Base-by-base conservation (phyloP, 805 yeast species). In the Sugiyamaella boreocaroliniensis region DNA sequence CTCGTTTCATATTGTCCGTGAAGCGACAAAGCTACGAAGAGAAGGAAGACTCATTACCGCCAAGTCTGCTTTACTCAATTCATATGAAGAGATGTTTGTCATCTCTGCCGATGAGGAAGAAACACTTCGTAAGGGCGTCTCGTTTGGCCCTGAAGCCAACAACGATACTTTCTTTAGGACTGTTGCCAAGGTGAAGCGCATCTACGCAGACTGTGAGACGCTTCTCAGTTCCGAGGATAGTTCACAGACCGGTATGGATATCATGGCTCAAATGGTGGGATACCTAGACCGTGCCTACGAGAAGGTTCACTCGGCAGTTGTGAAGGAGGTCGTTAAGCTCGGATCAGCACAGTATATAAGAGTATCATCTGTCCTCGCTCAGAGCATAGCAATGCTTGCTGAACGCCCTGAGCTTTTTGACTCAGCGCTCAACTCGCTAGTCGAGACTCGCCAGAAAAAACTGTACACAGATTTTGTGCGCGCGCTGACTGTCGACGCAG, bases 61-160 rank as follows among this genome's bases (percentile, higher is more conserved):
- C 40, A 64, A 69, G 49, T 54, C 54, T 26, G 58, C 53, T 2
- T 54, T 73, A 14, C 55, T 69, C 29, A 59, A 61, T 16, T 63
- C 71, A 1, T 67, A 65, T 48, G 80, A 82, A 56, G 73, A 76
- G 3, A 78, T 78, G 52, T 88, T 86, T 63, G 79, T 90, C 0
- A 66, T 92, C 44, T 77, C 77, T 44, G 90, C 83, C 55, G 78
- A 80, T 52, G 97, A 92, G 59, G 83, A 81, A 45, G 85, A 79
- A 60, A 67, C 77, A 6, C 69, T 90, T 46, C 60, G 59, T 26
- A 50, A 62, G 63, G 71, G 51, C 52, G 64, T 15, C 55, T 62
- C 61, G 9, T 58, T 77, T 9, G 69, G 73, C 41, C 42, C 40
- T 5, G 34, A 29, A n/a, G 49, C 19, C 15, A 22, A 43, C 7